Percentiles rank a stretch among this genome's conserved stretches.
phyloP scores from a whole-genome alignment of 1,284 basidiomycete species.

The Boletellus sp. region DNA sequence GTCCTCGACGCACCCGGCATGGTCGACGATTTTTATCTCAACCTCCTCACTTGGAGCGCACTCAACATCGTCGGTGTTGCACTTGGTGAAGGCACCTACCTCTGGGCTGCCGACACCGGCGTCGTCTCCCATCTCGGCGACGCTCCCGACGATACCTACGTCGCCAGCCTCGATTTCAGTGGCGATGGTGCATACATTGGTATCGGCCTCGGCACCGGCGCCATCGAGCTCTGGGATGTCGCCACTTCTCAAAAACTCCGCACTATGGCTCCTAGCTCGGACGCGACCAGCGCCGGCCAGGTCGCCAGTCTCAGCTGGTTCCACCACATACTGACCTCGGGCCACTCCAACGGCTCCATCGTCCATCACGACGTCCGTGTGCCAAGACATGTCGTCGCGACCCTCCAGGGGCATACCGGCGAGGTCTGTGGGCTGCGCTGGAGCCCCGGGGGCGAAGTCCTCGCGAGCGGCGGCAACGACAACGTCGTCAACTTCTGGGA shows the following conservation, averaged over 20 bases:
- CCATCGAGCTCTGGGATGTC: slow-evolving; percentile 95
- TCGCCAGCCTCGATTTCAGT: slow-evolving; percentile 83
- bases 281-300: slow-evolving; percentile 46
- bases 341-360: slow-evolving; percentile 88
- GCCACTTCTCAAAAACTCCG: slow-evolving; percentile 78
- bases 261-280: slow-evolving; percentile 64
- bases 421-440: slow-evolving; percentile 87
- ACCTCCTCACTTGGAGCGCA: slow-evolving; percentile 86
- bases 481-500: slow-evolving; percentile 98
- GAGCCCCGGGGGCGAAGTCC: slow-evolving; percentile 80
- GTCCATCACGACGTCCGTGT: slow-evolving; percentile 93
- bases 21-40: slow-evolving; percentile 96
- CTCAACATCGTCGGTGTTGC: slow-evolving; percentile 88
- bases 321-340: slow-evolving; percentile 81
- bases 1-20: slow-evolving; percentile 95
- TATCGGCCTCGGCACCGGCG: slow-evolving; percentile 80
- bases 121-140: slow-evolving; percentile 76
- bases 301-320: slow-evolving; percentile 84
- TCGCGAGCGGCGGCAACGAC: slow-evolving; percentile 93
- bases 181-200: slow-evolving; percentile 86
- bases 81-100: slow-evolving; percentile 77
- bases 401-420: slow-evolving; percentile 83
- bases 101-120: slow-evolving; percentile 93
- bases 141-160: slow-evolving; percentile 68
- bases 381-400: slow-evolving; percentile 84